These are phyloP conservation scores for Aspergillus phoenicis DNA, from an alignment of 2,329 filamentous ascomycete genomes.

Conservation along the genomic window DNA sequence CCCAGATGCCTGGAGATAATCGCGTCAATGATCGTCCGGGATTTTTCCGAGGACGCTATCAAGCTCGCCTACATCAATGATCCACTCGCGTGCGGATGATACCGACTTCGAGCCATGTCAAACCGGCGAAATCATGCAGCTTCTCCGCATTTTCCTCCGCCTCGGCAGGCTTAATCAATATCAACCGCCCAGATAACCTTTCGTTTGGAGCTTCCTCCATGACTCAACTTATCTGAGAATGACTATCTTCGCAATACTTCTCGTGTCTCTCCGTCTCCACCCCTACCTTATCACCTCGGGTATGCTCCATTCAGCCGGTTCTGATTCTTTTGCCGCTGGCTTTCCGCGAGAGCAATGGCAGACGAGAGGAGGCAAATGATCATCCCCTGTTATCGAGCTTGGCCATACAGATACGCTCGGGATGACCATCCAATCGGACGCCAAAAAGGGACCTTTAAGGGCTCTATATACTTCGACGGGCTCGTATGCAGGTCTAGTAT, in stretches of 20 bases:
- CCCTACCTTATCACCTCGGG: slow-evolving; percentile 1
- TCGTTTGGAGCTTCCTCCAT: slow-evolving; percentile 26
- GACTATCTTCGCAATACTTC: slow-evolving; percentile 5
- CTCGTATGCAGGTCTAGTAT: neutral
- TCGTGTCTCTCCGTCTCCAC: neutral
- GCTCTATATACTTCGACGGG: neutral
- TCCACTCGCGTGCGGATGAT: neutral
- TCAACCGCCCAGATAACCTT: neutral
- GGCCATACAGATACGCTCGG: slow-evolving; percentile 3
- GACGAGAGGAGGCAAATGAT: neutral
- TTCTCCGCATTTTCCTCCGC: slow-evolving; percentile 16
- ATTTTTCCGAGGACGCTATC: neutral
- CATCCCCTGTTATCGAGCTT: slow-evolving; percentile 5
- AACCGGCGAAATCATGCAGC: neutral
- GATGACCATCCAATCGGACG: slow-evolving; percentile 8
- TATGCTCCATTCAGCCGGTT: neutral
- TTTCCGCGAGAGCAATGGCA: neutral
- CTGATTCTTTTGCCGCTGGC: neutral
- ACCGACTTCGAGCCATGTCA: neutral
- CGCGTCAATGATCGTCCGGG: neutral
- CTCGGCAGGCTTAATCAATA: slow-evolving; percentile 4
- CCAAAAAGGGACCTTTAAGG: neutral
- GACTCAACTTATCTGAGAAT: slow-evolving; percentile 8
- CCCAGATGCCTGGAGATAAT: neutral
- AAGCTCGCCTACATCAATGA: neutral